Evolutionary conservation across 805 yeast genomes (phyloP), one percentile per base, ranked within the genome.

Genomic region (Metschnikowia henanensis): DNA sequence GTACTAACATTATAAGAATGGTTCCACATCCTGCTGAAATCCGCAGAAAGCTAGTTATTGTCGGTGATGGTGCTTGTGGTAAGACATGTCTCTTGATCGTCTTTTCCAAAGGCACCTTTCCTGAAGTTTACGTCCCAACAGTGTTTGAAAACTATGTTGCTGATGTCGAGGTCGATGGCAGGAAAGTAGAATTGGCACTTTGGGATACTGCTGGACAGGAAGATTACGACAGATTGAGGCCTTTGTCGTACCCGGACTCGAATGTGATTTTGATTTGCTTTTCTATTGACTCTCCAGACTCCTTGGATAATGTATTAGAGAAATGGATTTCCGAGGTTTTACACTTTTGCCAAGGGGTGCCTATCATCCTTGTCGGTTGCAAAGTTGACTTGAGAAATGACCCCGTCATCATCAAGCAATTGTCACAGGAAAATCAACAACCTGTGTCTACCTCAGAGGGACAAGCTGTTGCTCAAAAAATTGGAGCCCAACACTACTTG

Each of bases 81-180:
- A 60, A 60, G 45, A 60, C 64, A 20, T 60, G 63, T 57, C 61
- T 60, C 43, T 59, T 60, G 60, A 60, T 59, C 35, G 64, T 60
- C n/a, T 60, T 58, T 46, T 57, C 62, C 41, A 59, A 59, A 51
- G 64, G 64, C 10, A 59, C 63, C 12, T 60, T 60, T 58, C 64
- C 64, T 20, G 63, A 60, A 41, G 64, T 60, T 6, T 60, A 60
- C 49, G 64, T 59, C 15, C 64, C 64, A 4, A 60, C 64, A n/a
- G 98, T 92, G 49, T 92, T 92, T 61, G 98, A 92, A 68, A 94
- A 91, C 76, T 94, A 92, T 68, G 97, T 92, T 58, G 95, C 97
- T 36, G 97, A 90, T 66, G 97, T 92, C 46, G 74, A 69, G 53
- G 96, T 70, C 30, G 75, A 70, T 47, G 74, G 75, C 31, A 69